Base-by-base conservation (phyloP, 1,284 basidiomycete species). In the Leccinum subfulvum region DNA sequence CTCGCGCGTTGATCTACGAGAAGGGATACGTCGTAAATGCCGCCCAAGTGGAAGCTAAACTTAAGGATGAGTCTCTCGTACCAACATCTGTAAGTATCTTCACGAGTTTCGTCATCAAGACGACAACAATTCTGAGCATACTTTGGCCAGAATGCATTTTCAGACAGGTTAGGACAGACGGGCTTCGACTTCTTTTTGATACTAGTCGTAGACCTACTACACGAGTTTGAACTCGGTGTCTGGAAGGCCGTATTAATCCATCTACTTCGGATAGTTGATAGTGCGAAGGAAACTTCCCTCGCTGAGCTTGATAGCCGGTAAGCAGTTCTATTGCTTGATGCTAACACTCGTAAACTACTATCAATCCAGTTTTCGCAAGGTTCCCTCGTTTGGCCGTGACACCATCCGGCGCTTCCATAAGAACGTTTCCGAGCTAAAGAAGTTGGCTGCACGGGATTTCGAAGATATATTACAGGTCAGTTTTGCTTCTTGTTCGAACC, bases 111-210 rank as follows among this genome's bases (percentile, higher is more conserved):
- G 16, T 54, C 53, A 54, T 33, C 26, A 54, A 30, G 13, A 16
- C 3, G 14, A 33, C 53, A 30, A 30, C 30, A 13, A 13, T 54
- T 18, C 30, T 54, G 0, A 30, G n/a, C 30, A 54, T 2, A 4
- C 53, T 54, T 54, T 28, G 53, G 28, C 53, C n/a, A 54, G 52
- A 54, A 54, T 54, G 52, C 51, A 16, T 52, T 52, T 28, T 52
- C 51, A 28, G 51, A 52, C 51, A 28, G 28, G 28, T 28, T 28
- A 28, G 28, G 28, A 28, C 28, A 28, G 0, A 9, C 49, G 8
- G 49, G 14, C 23, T 52, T 52, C 49, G 49, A 52, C 49, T 52
- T 52, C 14, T 52, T 52, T 52, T 1, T 52, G 13, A 52, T 52
- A 52, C 49, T 52, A 23, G 49, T 52, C 4, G 49, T 52, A 52